Base-by-base conservation (phyloP, 192 early-diverging fungal genomes). In the Podila clonocystis region DNA sequence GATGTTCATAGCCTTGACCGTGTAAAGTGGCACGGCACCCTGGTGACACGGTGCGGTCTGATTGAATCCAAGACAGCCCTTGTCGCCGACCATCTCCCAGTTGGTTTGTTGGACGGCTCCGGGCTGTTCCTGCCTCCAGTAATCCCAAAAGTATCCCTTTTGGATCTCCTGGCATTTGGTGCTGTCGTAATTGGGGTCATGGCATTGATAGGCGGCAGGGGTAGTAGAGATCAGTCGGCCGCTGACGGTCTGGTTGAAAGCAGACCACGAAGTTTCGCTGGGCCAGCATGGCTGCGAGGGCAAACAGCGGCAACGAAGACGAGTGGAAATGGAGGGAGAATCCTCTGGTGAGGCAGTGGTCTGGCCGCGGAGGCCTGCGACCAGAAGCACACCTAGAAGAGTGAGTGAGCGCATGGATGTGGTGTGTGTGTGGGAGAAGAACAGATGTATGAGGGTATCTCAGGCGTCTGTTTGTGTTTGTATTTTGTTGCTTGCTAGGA, bases 81-180 rank as follows among this genome's bases (percentile, higher is more conserved):
- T 3, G 58, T 50, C 50, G 1, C 50, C 15, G 28, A 68, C 26
- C 2, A 33, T 55, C 63, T 75, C 73, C 68, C 68, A 82, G 19
- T 75, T 71, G 7, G 68, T 36, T 8, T 66, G 62, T 5, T 58
- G 65, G 20, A 75, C 5, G 13, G 69, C 73, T 0, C 82, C 82
- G 0, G 82, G 82, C 62, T 65, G 48, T 36, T 7, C 33, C 48
- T 41, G 34, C 4, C 82, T 57, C 73, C 73, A 82, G 12, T 58
- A n/a, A 7, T 72, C 82, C 19, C 50, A 49, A 41, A 50, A 60
- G 58, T 82, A 82, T 2, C 75, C 65, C n/a, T 68, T 66, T n/a
- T 82, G 63, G 17, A 82, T 82, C 66, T 67, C 72, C 22, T 74
- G 29, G 26, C 83, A 85, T 45, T 76, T 75, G 50, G 52, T 62